Evolutionary conservation across 1,284 basidiomycete species (phyloP), one percentile per base, ranked within the genome.

Genomic region (Sphaerobolus stellatus): DNA sequence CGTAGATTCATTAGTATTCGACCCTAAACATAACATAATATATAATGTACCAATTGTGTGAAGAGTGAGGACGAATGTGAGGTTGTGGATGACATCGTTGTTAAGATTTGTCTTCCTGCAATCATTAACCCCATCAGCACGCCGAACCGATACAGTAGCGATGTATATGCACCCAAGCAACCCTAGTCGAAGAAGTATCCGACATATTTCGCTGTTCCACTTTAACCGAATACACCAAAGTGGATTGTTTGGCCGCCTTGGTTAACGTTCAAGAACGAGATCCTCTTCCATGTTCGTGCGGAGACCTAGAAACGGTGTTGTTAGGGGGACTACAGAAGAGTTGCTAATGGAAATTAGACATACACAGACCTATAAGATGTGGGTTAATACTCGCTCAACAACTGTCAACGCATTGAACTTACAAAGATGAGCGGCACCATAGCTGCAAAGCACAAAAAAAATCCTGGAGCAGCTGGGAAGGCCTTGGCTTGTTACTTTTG

Each of bases 171-270:
- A 7, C 65, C 65, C 7, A 62, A 68, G 61, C 62, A 53, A 48
- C 56, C 27, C 52, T 67, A 48, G 33, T 66, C 57, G 62, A 90
- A 84, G 50, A 67, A 58, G 64, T 86, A 89, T 29, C 87, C 87
- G 54, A 89, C 68, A 58, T 73, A 59, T 8, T 68, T 64, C 43
- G 64, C 54, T 20, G 79, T 80, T n/a, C 84, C 88, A 16, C 84
- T 86, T 68, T 76, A 83, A 2, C 90, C 90, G 66, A 91, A 91
- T 25, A 88, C 81, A 64, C 91, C 91, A 61, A 84, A 92, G 61
- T 77, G 78, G 16, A 78, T 71, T 30, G 63, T 62, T 2, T 56
- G 46, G 3, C 63, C 66, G 5, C 68, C 71, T 5, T 67, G 64
- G 4, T 71, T 73, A 22, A 82, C 80, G 53, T 80, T 70, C 31